These are phyloP conservation scores for Dactylorhiza incarnata DNA, from an alignment of 106 monocot species.

Conservation along the genomic window DNA sequence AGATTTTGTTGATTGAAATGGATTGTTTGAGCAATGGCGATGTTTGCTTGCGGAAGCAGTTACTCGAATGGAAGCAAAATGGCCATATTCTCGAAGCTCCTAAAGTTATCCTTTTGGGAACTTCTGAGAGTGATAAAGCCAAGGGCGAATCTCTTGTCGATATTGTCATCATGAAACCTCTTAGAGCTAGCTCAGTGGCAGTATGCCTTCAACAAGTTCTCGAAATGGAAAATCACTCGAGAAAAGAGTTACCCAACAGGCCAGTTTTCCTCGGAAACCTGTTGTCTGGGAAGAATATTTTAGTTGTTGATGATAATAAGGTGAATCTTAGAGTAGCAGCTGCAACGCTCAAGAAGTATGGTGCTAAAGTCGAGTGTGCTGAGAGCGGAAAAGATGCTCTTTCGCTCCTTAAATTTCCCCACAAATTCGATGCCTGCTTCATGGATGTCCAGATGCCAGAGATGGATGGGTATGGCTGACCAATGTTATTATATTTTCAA, in stretches of 20 bases:
- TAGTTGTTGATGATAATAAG: conserved; percentile 96
- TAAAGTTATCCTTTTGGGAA: conserved; percentile 55
- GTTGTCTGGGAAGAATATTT: conserved; percentile 71
- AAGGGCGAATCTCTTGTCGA: conserved; percentile 32
- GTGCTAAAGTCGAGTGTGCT: conserved; percentile 76
- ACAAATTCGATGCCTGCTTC: conserved; percentile 89
- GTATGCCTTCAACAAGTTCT: conserved; percentile 67
- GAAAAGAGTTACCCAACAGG: conserved; percentile 34
- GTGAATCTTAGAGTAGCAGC: conserved; percentile 93
- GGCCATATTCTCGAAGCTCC: conserved; percentile 28
- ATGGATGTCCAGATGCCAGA: conserved; percentile 99
- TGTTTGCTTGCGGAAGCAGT: conserved; percentile 14
- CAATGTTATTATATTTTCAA: neutral
- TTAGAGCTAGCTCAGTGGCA: conserved; percentile 72
- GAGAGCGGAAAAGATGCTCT: conserved; percentile 94
- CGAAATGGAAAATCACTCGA: conserved; percentile 30
- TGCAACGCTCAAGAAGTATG: conserved; percentile 77
- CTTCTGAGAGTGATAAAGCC: conserved; percentile 50
- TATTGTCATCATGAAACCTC: conserved; percentile 63
- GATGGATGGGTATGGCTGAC: conserved; percentile 82
- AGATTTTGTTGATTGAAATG: conserved; percentile 62
- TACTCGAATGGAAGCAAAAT: conserved; percentile 31
- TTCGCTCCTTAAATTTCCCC: conserved; percentile 60
- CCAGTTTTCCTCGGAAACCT: conserved; percentile 44
- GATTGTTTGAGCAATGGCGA: conserved; percentile 45